phyloP scores from a whole-genome alignment of 495 filamentous ascomycete species.

The Aspergillus sclerotiicarbonarius region DNA sequence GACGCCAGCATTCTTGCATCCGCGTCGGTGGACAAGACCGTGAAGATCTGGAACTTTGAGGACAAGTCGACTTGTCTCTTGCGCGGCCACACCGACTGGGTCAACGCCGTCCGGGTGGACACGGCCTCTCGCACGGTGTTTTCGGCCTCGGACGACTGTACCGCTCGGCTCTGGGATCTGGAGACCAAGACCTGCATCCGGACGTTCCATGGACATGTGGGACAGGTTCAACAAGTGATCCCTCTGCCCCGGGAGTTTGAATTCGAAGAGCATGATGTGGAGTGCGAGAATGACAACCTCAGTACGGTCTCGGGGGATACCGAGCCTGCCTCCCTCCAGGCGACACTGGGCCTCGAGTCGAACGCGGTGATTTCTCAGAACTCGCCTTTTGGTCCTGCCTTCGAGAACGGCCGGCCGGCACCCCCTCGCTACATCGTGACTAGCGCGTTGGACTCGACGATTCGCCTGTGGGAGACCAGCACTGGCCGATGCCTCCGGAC shows the following conservation, averaged over 20 bases:
- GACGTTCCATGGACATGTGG: conserved; percentile 89
- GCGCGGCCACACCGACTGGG: conserved; percentile 86
- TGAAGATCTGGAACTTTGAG: conserved; percentile 93
- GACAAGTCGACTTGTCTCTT: conserved; percentile 75
- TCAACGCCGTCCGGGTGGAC: conserved; percentile 88
- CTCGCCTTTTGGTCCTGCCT: conserved; percentile 54
- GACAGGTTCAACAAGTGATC: conserved; percentile 88
- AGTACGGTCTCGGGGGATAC: conserved; percentile 37
- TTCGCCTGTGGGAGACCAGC: conserved; percentile 88
- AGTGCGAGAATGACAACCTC: conserved; percentile 55
- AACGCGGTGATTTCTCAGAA: conserved; percentile 41
- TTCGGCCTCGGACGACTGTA: conserved; percentile 92
- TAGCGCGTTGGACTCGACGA: conserved; percentile 83
- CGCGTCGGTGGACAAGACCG: conserved; percentile 81
- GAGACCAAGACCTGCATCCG: conserved; percentile 75
- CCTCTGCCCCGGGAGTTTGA: conserved; percentile 82
- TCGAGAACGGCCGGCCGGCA: conserved; percentile 59
- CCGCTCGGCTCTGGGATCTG: conserved; percentile 88
- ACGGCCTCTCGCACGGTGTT: conserved; percentile 76
- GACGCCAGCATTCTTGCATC: conserved; percentile 78
- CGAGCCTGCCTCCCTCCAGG: conserved; percentile 24
- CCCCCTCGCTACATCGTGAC: conserved; percentile 91
- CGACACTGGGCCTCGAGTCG: conserved; percentile 21
- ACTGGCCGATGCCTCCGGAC: conserved; percentile 81
- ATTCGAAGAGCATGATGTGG: conserved; percentile 63